Evolutionary conservation across 2,329 filamentous ascomycete genomes (phyloP).

Genomic region (Apiospora marii): DNA sequence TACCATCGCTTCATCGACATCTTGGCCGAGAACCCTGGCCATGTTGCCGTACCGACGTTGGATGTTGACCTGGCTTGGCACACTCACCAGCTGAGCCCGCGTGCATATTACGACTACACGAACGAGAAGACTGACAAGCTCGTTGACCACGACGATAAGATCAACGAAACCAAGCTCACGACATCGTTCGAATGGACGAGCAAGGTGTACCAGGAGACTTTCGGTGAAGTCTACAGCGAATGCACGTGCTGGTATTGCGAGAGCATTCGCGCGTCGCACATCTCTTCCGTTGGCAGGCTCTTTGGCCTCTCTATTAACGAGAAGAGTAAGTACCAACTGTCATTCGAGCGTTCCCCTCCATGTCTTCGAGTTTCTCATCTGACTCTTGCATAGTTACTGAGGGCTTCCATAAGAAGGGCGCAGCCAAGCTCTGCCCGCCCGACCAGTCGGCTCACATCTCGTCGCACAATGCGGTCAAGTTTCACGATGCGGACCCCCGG

Average conservation of each 20-base stretch:
- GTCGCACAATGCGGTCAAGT: conserved; percentile 71
- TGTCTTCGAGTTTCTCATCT: not conserved
- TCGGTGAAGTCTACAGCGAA: conserved; percentile 73
- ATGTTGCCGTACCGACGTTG: conserved; percentile 72
- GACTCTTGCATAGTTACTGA: conserved; percentile 45
- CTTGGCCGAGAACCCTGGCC: conserved; percentile 55
- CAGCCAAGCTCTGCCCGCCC: conserved; percentile 58
- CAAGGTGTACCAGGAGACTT: conserved; percentile 72
- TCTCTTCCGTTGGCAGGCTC: conserved; percentile 53
- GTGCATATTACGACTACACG: conserved; percentile 68
- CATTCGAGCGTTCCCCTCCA: not conserved
- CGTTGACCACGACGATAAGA: conserved; percentile 86
- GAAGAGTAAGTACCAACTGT: conserved; percentile 44
- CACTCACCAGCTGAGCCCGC: conserved; percentile 76
- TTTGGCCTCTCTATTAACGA: conserved; percentile 56
- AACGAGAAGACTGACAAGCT: conserved; percentile 55
- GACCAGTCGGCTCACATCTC: conserved; percentile 74
- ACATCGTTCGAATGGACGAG: conserved; percentile 76
- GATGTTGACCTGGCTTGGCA: conserved; percentile 83
- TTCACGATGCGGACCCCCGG: conserved; percentile 34
- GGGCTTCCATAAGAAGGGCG: conserved; percentile 56
- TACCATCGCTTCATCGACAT: conserved; percentile 70
- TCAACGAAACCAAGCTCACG: conserved; percentile 71
- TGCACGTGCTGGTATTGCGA: conserved; percentile 90
- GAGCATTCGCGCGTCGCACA: conserved; percentile 65